Conservation (phyloP, 169 alveolate species). For the Plasmodium gonderi region DNA sequence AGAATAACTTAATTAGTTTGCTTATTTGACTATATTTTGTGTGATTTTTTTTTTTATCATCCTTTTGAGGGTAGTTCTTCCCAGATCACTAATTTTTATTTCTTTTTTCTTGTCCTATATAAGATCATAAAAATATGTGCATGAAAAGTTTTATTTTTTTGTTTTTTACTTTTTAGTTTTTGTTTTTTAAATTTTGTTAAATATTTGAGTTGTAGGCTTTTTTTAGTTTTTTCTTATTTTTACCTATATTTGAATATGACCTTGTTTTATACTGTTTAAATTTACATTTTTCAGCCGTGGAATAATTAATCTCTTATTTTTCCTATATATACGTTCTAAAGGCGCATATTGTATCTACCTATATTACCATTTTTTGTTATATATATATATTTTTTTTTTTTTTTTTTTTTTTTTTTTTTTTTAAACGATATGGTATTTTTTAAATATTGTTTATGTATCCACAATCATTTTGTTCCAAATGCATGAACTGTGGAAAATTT, state of each 20-base stretch:
- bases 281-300: background rate
- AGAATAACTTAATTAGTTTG: background rate
- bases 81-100: background rate
- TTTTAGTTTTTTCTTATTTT: background rate
- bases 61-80: background rate
- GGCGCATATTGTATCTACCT: background rate
- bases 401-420: background rate
- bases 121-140: constrained; percentile 2
- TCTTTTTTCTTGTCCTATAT: background rate
- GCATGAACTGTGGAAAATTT: background rate
- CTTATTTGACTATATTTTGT: background rate
- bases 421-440: background rate
- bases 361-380: background rate
- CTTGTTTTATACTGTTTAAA: background rate
- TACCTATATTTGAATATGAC: background rate
- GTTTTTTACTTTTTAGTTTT: background rate
- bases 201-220: background rate
- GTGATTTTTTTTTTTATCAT: background rate
- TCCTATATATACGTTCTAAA: background rate
- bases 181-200: constrained; percentile 11
- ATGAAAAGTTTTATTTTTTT: constrained; percentile 13
- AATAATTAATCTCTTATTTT: constrained; percentile 23
- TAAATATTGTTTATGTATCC: background rate
- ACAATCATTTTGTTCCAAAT: background rate
- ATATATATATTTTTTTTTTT: background rate